A percentile compares a stretch with the other conserved stretches of the same genome.
Evolutionary conservation across 1,139 yeast species (phyloP).

Genomic region (Candida tetrigidarum): DNA sequence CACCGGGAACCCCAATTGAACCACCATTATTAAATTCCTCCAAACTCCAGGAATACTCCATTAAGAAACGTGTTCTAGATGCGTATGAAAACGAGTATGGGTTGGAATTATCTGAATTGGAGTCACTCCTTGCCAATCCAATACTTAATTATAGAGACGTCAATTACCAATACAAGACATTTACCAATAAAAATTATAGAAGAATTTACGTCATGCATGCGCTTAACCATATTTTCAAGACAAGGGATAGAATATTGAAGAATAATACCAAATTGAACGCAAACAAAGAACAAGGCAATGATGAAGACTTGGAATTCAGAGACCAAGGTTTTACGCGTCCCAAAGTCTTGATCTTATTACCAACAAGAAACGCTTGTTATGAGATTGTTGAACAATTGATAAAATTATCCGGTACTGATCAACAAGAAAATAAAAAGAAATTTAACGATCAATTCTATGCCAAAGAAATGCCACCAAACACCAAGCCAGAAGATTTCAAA

Average conservation of each 20-base stretch:
- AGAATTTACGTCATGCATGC: conserved; percentile 72
- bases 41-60: conserved; percentile 17
- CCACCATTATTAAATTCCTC: conserved; percentile 15
- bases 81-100: conserved; percentile 26
- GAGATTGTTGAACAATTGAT: conserved; percentile 69
- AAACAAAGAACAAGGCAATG: conserved; percentile 42
- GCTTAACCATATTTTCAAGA: conserved; percentile 81
- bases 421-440: conserved; percentile 79
- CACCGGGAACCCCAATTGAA: conserved; percentile 31
- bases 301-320: conserved; percentile 60
- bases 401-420: conserved; percentile 66
- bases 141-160: conserved; percentile 78
- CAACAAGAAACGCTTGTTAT: conserved; percentile 82
- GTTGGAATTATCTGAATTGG: conserved; percentile 23
- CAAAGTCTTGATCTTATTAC: conserved; percentile 78
- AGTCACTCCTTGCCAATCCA: conserved; percentile 50
- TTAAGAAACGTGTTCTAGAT: conserved; percentile 38
- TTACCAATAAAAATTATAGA: conserved; percentile 55
- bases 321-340: conserved; percentile 98
- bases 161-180: conserved; percentile 54
- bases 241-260: conserved; percentile 80
- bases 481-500: conserved; percentile 84
- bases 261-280: conserved; percentile 64
- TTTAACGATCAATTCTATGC: conserved; percentile 72
- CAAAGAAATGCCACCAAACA: conserved; percentile 53